Conservation (phyloP, 1,284 basidiomycete genomes). For the Moesziomyces sp. region DNA sequence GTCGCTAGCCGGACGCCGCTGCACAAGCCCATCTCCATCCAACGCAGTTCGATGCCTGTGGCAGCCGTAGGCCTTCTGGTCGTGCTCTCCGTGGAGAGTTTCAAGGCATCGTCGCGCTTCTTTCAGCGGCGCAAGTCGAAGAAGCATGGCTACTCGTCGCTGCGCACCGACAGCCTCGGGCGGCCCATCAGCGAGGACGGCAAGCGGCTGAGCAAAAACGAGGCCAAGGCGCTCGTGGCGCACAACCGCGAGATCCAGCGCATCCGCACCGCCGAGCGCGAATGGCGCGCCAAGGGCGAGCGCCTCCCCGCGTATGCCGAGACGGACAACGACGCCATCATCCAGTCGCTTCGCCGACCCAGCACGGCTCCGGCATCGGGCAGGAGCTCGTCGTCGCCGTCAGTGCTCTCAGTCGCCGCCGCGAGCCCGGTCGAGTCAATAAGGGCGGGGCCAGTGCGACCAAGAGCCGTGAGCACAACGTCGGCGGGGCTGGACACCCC, state of each 20-base stretch:
- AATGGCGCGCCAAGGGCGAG: constrained; percentile 45
- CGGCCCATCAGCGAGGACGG: constrained; percentile 42
- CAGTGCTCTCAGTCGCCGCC: not conserved
- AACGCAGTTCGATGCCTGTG: constrained; percentile 18
- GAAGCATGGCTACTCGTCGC: constrained; percentile 47
- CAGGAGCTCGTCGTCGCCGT: not conserved
- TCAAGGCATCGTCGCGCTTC: constrained; percentile 43
- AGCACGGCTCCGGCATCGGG: constrained; percentile 27
- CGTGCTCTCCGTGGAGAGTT: constrained; percentile 43
- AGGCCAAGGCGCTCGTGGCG: constrained; percentile 40
- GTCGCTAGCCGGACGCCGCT: not conserved
- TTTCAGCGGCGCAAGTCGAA: constrained; percentile 36
- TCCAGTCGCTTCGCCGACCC: constrained; percentile 28
- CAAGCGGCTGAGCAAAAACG: constrained; percentile 39
- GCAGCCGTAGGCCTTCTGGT: constrained; percentile 40
- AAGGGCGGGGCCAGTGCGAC: not conserved
- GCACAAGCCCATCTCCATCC: no score
- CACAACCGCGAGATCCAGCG: constrained; percentile 46
- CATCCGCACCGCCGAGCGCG: constrained; percentile 44
- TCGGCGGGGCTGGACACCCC: constrained; percentile 10
- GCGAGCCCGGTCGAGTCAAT: not conserved
- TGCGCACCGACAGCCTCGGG: constrained; percentile 42
- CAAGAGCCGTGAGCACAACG: constrained; percentile 22
- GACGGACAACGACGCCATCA: constrained; percentile 34
- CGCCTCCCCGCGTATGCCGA: constrained; percentile 35